A percentile compares a stretch with the other conserved stretches of the same genome.
These are phyloP conservation scores for Neurospora cerealis DNA, from an alignment of 495 filamentous ascomycete species.

Conservation along the genomic window DNA sequence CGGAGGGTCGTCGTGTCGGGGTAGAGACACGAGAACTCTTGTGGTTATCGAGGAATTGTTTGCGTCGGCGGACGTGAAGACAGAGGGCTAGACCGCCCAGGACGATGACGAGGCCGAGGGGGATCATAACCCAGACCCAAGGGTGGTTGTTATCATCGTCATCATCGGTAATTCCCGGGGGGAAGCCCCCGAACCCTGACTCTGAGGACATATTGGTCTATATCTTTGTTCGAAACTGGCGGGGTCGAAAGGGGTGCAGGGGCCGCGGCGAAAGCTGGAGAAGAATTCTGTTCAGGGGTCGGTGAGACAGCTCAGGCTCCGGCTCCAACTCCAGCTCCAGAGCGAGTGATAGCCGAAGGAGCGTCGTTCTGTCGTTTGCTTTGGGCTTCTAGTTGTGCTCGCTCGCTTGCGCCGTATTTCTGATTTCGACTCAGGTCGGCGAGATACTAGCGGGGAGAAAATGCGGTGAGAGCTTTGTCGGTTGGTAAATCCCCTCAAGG, in stretches of 20 bases:
- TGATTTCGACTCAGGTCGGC: neutral
- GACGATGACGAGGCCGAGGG: slow-evolving; percentile 10
- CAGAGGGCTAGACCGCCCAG: slow-evolving; percentile 8
- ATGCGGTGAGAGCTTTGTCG: neutral
- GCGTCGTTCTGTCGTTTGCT: neutral
- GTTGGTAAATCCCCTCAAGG: neutral
- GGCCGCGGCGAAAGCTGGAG: neutral
- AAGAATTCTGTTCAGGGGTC: neutral
- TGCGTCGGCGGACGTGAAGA: slow-evolving; percentile 9
- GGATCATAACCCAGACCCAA: slow-evolving; percentile 16
- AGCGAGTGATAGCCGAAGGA: neutral
- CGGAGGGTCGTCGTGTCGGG: neutral
- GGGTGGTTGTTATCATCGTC: neutral
- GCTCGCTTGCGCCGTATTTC: neutral
- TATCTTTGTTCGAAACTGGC: neutral
- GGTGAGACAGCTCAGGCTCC: neutral
- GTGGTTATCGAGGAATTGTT: neutral
- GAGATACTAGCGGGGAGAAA: neutral
- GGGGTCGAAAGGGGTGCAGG: neutral
- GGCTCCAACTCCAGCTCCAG: neutral
- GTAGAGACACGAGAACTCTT: neutral
- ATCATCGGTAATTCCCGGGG: neutral
- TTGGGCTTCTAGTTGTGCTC: neutral
- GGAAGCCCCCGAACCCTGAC: neutral
- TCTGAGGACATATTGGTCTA: neutral